Base-by-base conservation (phyloP, 2,329 filamentous ascomycete species). In the Apiospora saccharicola region DNA sequence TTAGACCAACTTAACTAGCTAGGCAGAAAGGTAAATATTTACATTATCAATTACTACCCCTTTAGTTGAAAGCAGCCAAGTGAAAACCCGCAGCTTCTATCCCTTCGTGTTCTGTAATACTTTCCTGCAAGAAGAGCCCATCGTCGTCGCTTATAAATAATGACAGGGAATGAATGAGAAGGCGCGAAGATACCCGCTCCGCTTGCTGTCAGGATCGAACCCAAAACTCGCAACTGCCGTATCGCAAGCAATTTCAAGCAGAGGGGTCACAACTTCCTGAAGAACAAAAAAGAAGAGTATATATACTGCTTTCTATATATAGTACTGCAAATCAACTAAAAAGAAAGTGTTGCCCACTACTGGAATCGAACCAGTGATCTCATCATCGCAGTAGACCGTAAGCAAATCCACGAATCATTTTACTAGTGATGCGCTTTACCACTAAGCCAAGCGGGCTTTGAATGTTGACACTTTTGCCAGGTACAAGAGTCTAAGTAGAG, bases 341-440 rank as follows among this genome's bases (percentile, higher is more conserved):
- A 51, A 69, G 37, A 12, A 12, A 6, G 2, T 22, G 19, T 34
- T 69, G 68, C 68, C 68, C 68, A 70, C 68, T 70, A 70, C 68
- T 57, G 47, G 68, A 70, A 70, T 69, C 67, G 67, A 69, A 69
- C 67, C 46, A 69, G 67, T 49, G 67, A 69, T 49, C 67, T 69
- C 46, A 49, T 69, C 67, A 69, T 68, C 16, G 16, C 5, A 16
- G 44, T 22, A 16, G 44, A 19, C 22, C 44, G 22, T 0, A 3
- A 34, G 6, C 14, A 14, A 2, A 3, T 2, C 4, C 26, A 30
- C 26, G 26, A 30, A 30, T 30, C 26, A 30, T 30, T 30, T 44
- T 70, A 70, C 68, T 70, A 70, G 68, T 70, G 47, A 70, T 57
- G 37, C 68, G 68, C 68, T 70, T 57, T 70, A 70, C 68, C 68